phyloP scores from a whole-genome alignment of 1,284 basidiomycete species.

The Ceratorhiza oryzae-sativae region DNA sequence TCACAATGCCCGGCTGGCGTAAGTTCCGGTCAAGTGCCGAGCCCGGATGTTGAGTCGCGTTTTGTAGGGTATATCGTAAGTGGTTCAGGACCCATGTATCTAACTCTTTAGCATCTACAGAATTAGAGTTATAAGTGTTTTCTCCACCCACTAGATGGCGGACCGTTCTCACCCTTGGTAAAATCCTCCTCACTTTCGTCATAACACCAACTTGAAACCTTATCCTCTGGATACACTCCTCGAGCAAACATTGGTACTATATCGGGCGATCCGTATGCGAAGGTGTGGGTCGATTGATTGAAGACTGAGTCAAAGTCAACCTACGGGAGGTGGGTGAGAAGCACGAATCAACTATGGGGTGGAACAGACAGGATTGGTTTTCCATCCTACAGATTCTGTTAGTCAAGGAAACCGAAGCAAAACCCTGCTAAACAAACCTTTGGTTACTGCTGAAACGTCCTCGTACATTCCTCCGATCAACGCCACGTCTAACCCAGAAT shows the following conservation, averaged over 20 bases:
- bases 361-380: conserved; percentile 79
- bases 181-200: conserved; percentile 83
- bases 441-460: conserved; percentile 86
- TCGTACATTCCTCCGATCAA: conserved; percentile 94
- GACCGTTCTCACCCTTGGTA: conserved; percentile 66
- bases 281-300: conserved; percentile 81
- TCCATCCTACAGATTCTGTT: conserved; percentile 69
- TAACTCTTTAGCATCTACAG: conserved; percentile 74
- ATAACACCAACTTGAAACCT: conserved; percentile 80
- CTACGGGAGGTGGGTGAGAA: conserved; percentile 50
- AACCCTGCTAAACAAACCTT: conserved; percentile 59
- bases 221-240: conserved; percentile 69
- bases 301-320: conserved; percentile 90
- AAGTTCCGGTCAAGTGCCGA: conserved; percentile 58
- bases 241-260: conserved; percentile 88
- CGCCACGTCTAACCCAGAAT: conserved; percentile 60
- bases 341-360: too few species aligned
- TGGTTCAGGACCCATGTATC: conserved; percentile 83
- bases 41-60: conserved; percentile 62
- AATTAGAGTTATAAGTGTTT: neutral
- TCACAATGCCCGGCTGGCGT: conserved; percentile 67
- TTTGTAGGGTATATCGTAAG: conserved; percentile 65
- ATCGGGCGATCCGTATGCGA: conserved; percentile 87
- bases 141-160: neutral
- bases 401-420: neutral